A percentile compares a stretch with the other conserved stretches of the same genome.
phyloP scores from a whole-genome alignment of 441 rosid species.

The Erysimum pusillum region DNA sequence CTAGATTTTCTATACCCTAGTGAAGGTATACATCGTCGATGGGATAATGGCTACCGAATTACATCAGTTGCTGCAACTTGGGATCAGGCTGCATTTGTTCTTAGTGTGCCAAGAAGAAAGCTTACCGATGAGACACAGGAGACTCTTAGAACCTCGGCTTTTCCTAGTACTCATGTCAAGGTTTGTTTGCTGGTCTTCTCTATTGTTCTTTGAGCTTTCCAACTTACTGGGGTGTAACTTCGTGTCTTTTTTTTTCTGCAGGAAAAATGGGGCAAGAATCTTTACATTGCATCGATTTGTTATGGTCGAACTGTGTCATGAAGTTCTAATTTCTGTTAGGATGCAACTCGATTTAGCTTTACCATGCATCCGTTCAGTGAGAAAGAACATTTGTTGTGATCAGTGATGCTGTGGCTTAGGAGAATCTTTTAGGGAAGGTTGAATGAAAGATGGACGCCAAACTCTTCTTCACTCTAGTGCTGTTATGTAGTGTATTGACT shows the following conservation, averaged over 20 bases:
- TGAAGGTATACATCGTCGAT: conserved; percentile 94
- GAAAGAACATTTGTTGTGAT: conserved; percentile 42
- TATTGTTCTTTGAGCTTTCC: not conserved
- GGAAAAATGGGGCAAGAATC: conserved; percentile 88
- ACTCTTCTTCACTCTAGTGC: conserved; percentile 49
- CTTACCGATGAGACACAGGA: conserved; percentile 91
- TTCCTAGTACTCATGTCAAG: conserved; percentile 97
- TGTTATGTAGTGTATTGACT: conserved; percentile 52
- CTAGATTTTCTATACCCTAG: conserved; percentile 95
- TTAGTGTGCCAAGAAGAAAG: conserved; percentile 87
- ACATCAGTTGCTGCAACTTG: conserved; percentile 91
- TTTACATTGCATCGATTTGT: conserved; percentile 66
- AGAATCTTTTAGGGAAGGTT: conserved; percentile 48
- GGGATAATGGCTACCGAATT: conserved; percentile 93
- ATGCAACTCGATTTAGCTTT: conserved; percentile 41
- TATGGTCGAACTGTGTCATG: conserved; percentile 75
- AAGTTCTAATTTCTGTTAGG: conserved; percentile 49
- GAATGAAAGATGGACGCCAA: conserved; percentile 59
- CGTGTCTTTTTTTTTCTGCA: conserved; percentile 44
- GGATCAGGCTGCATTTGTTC: conserved; percentile 94
- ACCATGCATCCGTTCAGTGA: conserved; percentile 35
- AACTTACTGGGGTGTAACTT: conserved; percentile 5
- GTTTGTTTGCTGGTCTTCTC: conserved; percentile 47
- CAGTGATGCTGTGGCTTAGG: conserved; percentile 44
- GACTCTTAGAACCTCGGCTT: conserved; percentile 90